Conservation (phyloP, 192 early-diverging fungal species). For the Lobosporangium transversale region DNA sequence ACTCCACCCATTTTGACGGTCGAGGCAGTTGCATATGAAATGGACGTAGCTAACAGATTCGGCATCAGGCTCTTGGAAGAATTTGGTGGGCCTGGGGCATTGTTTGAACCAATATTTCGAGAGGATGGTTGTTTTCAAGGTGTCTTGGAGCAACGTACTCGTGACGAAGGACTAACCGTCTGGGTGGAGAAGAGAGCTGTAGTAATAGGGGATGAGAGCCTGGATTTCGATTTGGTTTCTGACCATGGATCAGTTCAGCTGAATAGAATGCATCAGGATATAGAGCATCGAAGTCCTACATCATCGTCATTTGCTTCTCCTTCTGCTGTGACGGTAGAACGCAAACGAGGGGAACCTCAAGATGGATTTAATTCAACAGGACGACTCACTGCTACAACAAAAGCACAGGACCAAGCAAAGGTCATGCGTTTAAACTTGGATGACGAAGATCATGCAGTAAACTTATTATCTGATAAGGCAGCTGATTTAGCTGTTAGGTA, state of each 20-base stretch:
- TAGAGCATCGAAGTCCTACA: background rate
- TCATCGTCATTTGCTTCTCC: background rate
- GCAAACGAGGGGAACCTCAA: slow-evolving; percentile 39
- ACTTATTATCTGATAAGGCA: background rate
- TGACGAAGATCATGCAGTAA: background rate
- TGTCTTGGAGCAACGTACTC: slow-evolving; percentile 14
- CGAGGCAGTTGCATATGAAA: slow-evolving; percentile 46
- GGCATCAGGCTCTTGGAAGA: slow-evolving; percentile 33
- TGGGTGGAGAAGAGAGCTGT: slow-evolving; percentile 52
- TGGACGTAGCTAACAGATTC: slow-evolving; percentile 45
- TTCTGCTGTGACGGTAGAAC: background rate
- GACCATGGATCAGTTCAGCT: slow-evolving; percentile 35
- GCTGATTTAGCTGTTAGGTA: slow-evolving; percentile 2
- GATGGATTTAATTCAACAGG: slow-evolving; percentile 25
- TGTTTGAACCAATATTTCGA: slow-evolving; percentile 33
- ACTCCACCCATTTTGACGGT: slow-evolving; percentile 49
- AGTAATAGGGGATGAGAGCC: slow-evolving; percentile 32
- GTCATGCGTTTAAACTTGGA: background rate
- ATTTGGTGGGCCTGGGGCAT: slow-evolving; percentile 8
- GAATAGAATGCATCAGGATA: slow-evolving; percentile 3
- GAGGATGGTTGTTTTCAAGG: slow-evolving; percentile 47
- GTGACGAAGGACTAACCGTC: slow-evolving; percentile 43
- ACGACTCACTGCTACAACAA: background rate
- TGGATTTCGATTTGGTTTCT: slow-evolving; percentile 34
- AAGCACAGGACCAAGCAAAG: background rate